These are phyloP conservation scores for Arachis stenosperma DNA, from an alignment of 306 rosid species.

Conservation along the genomic window DNA sequence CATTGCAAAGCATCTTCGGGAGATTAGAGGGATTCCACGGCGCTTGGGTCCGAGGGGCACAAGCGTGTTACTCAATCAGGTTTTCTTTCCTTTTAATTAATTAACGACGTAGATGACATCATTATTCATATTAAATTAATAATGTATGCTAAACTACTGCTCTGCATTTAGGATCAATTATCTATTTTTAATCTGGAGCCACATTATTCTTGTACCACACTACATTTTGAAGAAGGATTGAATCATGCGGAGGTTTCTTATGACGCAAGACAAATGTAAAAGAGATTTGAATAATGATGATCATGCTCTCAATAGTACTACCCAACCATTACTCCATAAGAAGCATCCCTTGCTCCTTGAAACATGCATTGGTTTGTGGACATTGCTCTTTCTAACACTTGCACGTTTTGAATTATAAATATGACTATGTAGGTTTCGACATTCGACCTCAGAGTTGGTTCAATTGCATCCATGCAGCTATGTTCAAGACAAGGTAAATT, in stretches of 20 bases:
- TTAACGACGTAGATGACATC: no score
- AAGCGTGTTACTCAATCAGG: background rate
- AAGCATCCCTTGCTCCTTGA: background rate
- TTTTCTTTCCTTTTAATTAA: background rate
- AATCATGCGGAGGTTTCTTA: background rate
- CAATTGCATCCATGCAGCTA: no score
- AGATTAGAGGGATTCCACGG: constrained; percentile 20
- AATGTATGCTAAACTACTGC: no score
- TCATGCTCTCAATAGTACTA: background rate
- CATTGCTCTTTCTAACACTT: background rate
- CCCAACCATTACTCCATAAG: no score
- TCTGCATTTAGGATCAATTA: background rate
- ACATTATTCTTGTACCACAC: no score
- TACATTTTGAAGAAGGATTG: background rate
- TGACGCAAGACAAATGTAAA: background rate
- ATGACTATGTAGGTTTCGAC: no score
- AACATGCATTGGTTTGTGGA: background rate
- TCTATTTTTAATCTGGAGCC: background rate
- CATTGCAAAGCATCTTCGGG: background rate
- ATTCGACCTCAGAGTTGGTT: no score
- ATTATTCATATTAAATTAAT: no score
- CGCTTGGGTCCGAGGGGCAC: background rate
- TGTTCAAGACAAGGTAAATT: no score
- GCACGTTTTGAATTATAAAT: no score
- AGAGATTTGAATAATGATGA: background rate